Evolutionary conservation across 768 basidiomycete genomes (phyloP).

Genomic region (Mycena sanguinolenta): DNA sequence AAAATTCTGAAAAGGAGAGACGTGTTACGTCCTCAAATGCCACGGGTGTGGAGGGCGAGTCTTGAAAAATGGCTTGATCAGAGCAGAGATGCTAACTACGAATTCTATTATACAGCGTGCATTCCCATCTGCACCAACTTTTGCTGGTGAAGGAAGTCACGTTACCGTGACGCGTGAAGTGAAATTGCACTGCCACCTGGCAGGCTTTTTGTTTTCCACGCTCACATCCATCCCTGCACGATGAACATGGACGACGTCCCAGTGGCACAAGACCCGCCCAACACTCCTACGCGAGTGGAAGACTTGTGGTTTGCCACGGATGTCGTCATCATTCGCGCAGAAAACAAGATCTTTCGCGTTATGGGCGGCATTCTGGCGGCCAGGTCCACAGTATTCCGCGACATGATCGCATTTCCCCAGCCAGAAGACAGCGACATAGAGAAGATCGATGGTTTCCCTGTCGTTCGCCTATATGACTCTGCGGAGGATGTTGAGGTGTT

Average conservation of each 20-base stretch:
- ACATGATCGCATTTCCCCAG: slow-evolving; percentile 17
- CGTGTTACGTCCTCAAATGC: slow-evolving; percentile 45
- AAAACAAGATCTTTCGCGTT: slow-evolving; percentile 14
- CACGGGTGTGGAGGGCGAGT: slow-evolving; percentile 29
- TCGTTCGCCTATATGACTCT: slow-evolving; percentile 8
- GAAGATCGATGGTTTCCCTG: slow-evolving; percentile 13
- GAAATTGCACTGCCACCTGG: no score
- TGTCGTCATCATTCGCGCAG: not conserved
- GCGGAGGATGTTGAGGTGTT: no score
- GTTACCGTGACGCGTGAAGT: no score
- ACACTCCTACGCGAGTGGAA: not conserved
- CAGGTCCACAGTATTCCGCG: slow-evolving; percentile 12
- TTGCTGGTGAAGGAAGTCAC: slow-evolving; percentile 42
- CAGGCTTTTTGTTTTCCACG: no score
- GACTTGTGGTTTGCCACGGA: slow-evolving; percentile 13
- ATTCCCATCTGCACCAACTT: slow-evolving; percentile 42
- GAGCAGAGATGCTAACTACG: no score
- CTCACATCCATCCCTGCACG: no score
- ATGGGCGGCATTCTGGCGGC: slow-evolving; percentile 6
- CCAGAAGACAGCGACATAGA: not conserved
- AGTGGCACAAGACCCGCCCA: no score
- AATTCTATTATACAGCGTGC: not conserved
- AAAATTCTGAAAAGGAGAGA: slow-evolving; percentile 38
- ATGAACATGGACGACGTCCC: no score
- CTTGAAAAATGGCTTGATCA: not conserved